Evolutionary conservation across 805 yeast genomes (phyloP), one percentile per base, ranked within the genome.

Genomic region (Peterozyma xylosa): DNA sequence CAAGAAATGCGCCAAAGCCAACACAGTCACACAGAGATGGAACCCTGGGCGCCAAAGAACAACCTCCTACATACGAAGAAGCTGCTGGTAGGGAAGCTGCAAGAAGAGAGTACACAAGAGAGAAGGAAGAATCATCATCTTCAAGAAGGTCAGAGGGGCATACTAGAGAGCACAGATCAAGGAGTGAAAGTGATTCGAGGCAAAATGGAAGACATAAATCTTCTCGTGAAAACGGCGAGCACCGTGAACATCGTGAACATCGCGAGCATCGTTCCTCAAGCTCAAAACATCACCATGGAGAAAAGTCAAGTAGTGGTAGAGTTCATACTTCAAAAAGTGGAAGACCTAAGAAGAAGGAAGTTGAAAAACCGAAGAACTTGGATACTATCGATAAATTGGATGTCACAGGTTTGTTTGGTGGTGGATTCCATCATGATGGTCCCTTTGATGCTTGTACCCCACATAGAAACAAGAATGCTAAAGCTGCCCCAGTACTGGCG

Each of bases 361-460:
- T 66, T 57, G 67, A 67, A 55, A 70, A 77, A 52, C 74, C 89
- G 11, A 80, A 81, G 53, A 86, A 89, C 53, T 81, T 90, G 45
- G 99, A 91, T 57, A 87, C 95, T 3, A 93, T 93, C 53, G 99
- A 93, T 67, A 86, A 86, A 63, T 72, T 93, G 56, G 99, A 93
- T 62, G 99, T 91, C 39, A 90, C 97, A 11, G 97, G 96, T 1
- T 74, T 90, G 49, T 90, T 86, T 59, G 97, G 96, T 21, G 82
- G 86, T 40, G 87, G 88, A 14, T 87, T 95, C 2, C 93, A 93
- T 73, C 99, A 93, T 63, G 99, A 93, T 66, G 99, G 99, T 11
- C 99, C 99, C 13, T 93, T 93, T 60, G 99, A 93, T 61, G 99
- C 99, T 1, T 91, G 98, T 63, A 86, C 95, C 2, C 98, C 99